Base-by-base conservation (phyloP, 148 eudicot species). In the Chenopodium album region DNA sequence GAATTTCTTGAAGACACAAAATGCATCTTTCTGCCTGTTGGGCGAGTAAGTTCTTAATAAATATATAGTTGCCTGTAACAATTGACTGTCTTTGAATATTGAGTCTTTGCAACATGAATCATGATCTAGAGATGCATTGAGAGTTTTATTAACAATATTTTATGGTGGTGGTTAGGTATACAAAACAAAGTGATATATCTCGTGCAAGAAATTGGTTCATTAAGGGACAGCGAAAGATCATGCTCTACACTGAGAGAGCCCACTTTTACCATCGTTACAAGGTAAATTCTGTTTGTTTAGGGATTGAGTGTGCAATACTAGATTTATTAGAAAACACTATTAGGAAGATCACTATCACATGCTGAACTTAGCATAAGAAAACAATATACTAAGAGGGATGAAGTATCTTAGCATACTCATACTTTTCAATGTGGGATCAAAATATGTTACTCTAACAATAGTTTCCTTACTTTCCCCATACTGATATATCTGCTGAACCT, bases 261-360 rank as follows among this genome's bases (percentile, higher is more conserved):
- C 99, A 94, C 80, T 96, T 96, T 87, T 92, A 94, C 88, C 94
- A 92, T 76, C 92, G 99, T 89, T 96, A 90, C 84, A 96, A 96
- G 99, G 99, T 96, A 74, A 4, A 29, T 73, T 41, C 23, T 32
- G 23, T 78, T 34, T 32, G 23, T 78, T 34, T 3, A 60, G 63
- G 12, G 11, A 74, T 65, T 34, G 52, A 62, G 4, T 62, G 32
- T 62, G 70, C 31, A 41, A 37, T 77, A 17, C 29, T 22, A 19
- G 23, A 29, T 11, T 28, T 26, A 13, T 46, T 13, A 44, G 44
- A 12, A 23, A 17, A 23, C 56, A 60, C 28, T 77, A 0, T 34
- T 20, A 22, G 32, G 46, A 64, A 1, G 34, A 37, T 26, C 80
- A 20, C 20, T 22, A 4, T 0, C 71, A 62, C 69, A 71, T 54